Conservation (phyloP, 177 flowering plant species). For the Tripterygium wilfordii region DNA sequence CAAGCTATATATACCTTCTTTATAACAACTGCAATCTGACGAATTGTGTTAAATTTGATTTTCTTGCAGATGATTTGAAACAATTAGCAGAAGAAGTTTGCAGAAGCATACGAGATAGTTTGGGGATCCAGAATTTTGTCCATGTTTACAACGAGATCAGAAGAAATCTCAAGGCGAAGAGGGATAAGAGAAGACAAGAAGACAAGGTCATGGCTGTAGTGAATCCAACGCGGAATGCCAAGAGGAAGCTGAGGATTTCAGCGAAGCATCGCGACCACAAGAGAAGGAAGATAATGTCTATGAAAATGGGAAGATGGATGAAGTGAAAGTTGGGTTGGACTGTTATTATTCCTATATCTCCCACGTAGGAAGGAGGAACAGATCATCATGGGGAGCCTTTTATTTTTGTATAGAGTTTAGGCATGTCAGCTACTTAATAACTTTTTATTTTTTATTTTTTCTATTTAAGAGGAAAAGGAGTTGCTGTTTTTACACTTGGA, state of each 20-base stretch:
- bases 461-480: no score
- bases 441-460: no score
- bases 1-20: background rate
- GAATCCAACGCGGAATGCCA: conserved; percentile 74
- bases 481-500: no score
- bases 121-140: conserved; percentile 55
- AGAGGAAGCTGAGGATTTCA: conserved; percentile 67
- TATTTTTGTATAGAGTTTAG: no score
- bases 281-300: conserved; percentile 72
- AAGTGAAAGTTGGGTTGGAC: no score
- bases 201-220: conserved; percentile 78
- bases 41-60: background rate
- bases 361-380: no score
- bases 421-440: no score
- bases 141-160: conserved; percentile 48
- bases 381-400: no score
- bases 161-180: conserved; percentile 58
- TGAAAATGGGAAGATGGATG: conserved; percentile 62
- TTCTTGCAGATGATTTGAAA: conserved; percentile 59
- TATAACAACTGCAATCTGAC: background rate
- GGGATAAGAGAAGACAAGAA: conserved; percentile 74
- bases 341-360: no score
- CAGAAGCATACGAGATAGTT: conserved; percentile 28
- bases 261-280: conserved; percentile 69
- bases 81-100: conserved; percentile 64